phyloP scores from a whole-genome alignment of 805 yeast species.

The Wickerhamomyces silvicola region DNA sequence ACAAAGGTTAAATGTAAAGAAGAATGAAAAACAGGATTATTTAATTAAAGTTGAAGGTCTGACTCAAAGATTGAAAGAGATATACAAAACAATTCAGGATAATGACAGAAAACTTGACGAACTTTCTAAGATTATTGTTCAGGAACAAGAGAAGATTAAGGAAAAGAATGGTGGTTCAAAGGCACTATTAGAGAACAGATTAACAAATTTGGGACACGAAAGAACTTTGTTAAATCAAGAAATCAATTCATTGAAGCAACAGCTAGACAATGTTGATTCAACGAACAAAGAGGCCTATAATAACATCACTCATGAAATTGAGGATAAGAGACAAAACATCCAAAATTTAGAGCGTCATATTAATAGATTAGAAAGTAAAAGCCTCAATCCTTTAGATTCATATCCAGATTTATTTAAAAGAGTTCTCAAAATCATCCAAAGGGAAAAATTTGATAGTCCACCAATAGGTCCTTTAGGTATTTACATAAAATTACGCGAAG shows the following conservation, averaged over 20 bases:
- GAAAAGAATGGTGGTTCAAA: slow-evolving; percentile 22
- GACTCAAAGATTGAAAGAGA: slow-evolving; percentile 12
- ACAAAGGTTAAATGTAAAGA: slow-evolving; percentile 8
- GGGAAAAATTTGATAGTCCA: slow-evolving; percentile 32
- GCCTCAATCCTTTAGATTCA: slow-evolving; percentile 8
- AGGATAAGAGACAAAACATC: slow-evolving; percentile 8
- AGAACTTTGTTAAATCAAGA: background rate
- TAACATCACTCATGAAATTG: slow-evolving; percentile 2
- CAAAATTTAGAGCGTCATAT: slow-evolving; percentile 1
- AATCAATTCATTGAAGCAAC: background rate
- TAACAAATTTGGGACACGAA: slow-evolving; percentile 1
- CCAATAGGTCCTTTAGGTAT: slow-evolving; percentile 85
- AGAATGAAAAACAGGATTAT: slow-evolving; percentile 3
- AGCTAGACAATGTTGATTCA: slow-evolving; percentile 2
- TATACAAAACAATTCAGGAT: slow-evolving; percentile 10
- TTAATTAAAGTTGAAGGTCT: slow-evolving; percentile 12
- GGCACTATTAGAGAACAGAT: slow-evolving; percentile 12
- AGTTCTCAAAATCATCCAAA: slow-evolving; percentile 13
- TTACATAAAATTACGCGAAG: slow-evolving; percentile 48
- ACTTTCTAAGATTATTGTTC: slow-evolving; percentile 11
- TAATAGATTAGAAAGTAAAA: background rate
- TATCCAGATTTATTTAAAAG: slow-evolving; percentile 1
- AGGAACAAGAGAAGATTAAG: slow-evolving; percentile 23
- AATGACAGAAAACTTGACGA: slow-evolving; percentile 16
- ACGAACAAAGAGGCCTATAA: slow-evolving; percentile 4